phyloP scores from a whole-genome alignment of 78 protist genomes.

The Emiliania huxleyi region DNA sequence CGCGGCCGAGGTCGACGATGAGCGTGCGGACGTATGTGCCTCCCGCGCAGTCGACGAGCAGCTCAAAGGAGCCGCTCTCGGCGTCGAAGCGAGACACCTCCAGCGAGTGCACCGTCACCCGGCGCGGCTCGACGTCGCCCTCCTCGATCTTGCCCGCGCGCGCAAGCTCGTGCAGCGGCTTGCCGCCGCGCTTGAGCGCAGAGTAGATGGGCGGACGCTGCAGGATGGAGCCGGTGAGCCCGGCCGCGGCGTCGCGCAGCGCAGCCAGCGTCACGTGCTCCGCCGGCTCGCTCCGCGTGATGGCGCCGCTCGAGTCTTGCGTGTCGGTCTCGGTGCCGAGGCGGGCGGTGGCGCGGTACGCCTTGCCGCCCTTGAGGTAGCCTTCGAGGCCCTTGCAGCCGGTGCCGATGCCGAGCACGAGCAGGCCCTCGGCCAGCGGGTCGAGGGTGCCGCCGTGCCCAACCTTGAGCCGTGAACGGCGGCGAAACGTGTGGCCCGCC shows the following conservation, averaged over 20 bases:
- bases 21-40: neutral
- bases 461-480: neutral
- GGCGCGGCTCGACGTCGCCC: neutral
- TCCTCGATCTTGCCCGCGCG: neutral
- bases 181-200: neutral
- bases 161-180: neutral
- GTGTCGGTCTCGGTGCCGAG: conserved; percentile 7
- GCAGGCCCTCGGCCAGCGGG: neutral
- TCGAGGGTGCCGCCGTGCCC: conserved; percentile 33
- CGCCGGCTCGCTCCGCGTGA: neutral
- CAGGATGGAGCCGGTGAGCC: neutral
- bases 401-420: neutral
- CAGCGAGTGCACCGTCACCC: neutral
- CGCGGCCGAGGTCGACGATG: neutral
- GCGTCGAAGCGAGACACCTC: neutral
- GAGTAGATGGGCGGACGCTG: conserved; percentile 10
- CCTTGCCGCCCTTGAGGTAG: neutral
- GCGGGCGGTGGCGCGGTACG: neutral
- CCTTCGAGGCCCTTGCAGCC: neutral
- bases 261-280: neutral
- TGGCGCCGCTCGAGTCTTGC: neutral
- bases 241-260: neutral
- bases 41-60: neutral
- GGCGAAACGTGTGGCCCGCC: neutral
- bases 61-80: neutral